Percentiles rank a stretch among this genome's conserved stretches.
phyloP scores from a whole-genome alignment of 2,329 filamentous ascomycete species.

The Aspergillus sp. region DNA sequence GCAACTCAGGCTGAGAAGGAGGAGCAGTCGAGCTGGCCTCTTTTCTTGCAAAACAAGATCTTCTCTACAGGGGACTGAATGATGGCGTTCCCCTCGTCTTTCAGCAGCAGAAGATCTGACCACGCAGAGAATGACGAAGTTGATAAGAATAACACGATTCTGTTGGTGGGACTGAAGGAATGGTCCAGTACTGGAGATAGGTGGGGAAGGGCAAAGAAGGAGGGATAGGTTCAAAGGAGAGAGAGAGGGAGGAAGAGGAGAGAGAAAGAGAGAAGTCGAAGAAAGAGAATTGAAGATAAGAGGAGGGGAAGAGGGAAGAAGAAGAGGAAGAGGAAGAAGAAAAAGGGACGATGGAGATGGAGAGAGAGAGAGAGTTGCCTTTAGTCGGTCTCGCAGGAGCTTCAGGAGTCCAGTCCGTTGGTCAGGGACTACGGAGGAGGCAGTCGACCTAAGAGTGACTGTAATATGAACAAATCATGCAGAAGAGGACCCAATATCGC shows the following conservation, averaged over 20 bases:
- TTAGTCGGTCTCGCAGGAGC: conserved; percentile 16
- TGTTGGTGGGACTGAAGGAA: conserved; percentile 48
- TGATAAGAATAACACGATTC: conserved; percentile 35
- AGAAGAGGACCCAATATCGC: background rate
- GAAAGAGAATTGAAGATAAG: conserved; percentile 22
- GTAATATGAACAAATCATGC: conserved; percentile 6
- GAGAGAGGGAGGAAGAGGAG: conserved; percentile 22
- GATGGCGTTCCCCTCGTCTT: conserved; percentile 8
- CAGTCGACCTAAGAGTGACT: conserved; percentile 11
- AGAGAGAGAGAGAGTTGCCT: conserved; percentile 14
- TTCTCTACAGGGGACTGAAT: conserved; percentile 1
- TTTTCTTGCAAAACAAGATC: conserved; percentile 15
- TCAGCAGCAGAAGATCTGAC: conserved; percentile 23
- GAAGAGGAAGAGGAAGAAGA: conserved; percentile 18
- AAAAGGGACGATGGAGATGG: conserved; percentile 13
- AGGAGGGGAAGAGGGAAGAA: conserved; percentile 11
- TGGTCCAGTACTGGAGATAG: conserved; percentile 38
- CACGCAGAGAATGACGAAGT: conserved; percentile 34
- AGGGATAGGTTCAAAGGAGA: conserved; percentile 21
- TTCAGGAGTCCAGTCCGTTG: conserved; percentile 7
- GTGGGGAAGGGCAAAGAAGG: conserved; percentile 40
- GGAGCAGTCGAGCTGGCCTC: conserved; percentile 21
- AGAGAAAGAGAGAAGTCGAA: conserved; percentile 23
- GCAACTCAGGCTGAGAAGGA: conserved; percentile 17
- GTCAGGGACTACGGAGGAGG: background rate